Conservation (phyloP, 2,329 filamentous ascomycete genomes). For the Pseudogymnoascus sp. region DNA sequence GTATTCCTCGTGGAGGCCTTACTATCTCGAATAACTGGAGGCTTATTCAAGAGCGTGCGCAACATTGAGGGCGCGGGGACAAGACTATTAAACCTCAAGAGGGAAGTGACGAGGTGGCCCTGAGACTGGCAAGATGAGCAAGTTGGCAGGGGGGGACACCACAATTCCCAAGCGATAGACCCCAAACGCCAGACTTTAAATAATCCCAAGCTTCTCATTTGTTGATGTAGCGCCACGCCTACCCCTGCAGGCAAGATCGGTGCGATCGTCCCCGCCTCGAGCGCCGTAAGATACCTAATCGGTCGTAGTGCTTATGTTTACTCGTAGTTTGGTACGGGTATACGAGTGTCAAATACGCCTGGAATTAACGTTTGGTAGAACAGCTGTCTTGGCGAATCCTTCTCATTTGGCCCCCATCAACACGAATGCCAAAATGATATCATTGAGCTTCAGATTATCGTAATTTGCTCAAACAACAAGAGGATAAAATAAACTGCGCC, state of each 20-base stretch:
- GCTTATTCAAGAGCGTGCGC: neutral
- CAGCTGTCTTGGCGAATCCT: neutral
- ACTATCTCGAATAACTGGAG: neutral
- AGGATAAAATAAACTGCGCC: neutral
- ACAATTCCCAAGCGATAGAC: neutral
- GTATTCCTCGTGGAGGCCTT: neutral
- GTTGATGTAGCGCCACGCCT: neutral
- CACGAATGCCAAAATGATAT: neutral
- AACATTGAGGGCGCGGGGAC: neutral
- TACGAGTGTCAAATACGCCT: neutral
- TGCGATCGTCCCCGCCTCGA: neutral
- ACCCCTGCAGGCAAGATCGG: neutral
- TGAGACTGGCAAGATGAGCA: neutral
- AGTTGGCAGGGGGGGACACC: neutral
- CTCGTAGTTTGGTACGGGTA: neutral
- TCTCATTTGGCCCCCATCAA: neutral
- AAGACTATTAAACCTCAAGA: slow-evolving; percentile 1
- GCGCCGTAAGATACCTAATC: slow-evolving; percentile 1
- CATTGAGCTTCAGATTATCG: neutral
- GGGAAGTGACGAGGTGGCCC: neutral
- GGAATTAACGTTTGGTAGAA: slow-evolving; percentile 3
- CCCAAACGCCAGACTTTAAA: neutral
- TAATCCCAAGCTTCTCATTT: neutral
- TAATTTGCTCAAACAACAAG: neutral
- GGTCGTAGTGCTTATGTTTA: slow-evolving; percentile 1